Base-by-base conservation (phyloP, 192 early-diverging fungal genomes). In the Spizellomyces sp. region DNA sequence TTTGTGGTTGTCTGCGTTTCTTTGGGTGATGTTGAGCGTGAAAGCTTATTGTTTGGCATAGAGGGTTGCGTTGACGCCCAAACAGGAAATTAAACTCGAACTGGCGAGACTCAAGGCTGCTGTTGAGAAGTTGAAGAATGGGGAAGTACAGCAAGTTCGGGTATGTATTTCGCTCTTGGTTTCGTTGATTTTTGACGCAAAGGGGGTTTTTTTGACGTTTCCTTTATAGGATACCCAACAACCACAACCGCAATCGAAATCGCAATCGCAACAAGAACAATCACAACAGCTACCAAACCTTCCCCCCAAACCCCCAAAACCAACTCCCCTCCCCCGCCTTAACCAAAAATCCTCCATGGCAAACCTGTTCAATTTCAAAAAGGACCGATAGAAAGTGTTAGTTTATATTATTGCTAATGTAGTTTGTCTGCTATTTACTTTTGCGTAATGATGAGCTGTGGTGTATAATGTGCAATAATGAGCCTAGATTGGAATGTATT, bases 71-170 rank as follows among this genome's bases (percentile, higher is more conserved):
- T 61, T 75, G 42, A 75, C 74, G n/a, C 74, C 74, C 19, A 69
- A 69, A 46, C 66, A 75, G 17, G 74, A 75, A 48, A 62, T 75
- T 54, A 75, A 75, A 58, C 36, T 75, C 19, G 74, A 75, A 66
- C 61, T 75, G 12, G 74, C 74, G 14, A 44, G 67, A 27, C 15
- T 75, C 9, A 56, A 56, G 36, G 48, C 66, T 21, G 67, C 58
- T 10, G 74, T 75, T 19, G 74, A 75, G 5, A 71, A 75, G 27
- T 43, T 70, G 59, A 61, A 12, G 50, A 12, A 4, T 54, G 50
- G 27, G 27, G 27, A 36, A 36, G 3, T 36, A 36, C 27, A 36
- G 27, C 27, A 36, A 36, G 27, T 36, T 36, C 27, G 3, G 27
- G 27, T 36, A 36, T 36, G 27, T 36, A 36, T 36, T 36, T 36